phyloP scores from a whole-genome alignment of 305 asterid genomes.

The Rubia peregrina region DNA sequence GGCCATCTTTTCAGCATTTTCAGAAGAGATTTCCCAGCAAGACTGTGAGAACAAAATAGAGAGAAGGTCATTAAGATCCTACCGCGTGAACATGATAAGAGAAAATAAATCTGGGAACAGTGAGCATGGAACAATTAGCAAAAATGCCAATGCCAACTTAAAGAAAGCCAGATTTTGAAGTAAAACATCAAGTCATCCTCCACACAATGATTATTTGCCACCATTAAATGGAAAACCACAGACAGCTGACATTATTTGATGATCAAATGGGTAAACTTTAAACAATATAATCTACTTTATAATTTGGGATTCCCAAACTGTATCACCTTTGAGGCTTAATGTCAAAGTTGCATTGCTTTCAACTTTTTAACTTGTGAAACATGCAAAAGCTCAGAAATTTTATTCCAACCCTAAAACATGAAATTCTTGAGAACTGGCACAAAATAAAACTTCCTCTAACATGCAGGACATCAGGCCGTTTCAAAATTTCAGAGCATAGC shows the following conservation, averaged over 20 bases:
- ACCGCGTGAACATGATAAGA: conserved; percentile 9
- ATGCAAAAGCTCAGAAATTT: neutral
- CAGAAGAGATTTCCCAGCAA: conserved; percentile 73
- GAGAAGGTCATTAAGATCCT: conserved; percentile 15
- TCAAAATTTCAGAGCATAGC: conserved; percentile 5
- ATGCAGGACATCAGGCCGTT: neutral
- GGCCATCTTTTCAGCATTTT: conserved; percentile 99
- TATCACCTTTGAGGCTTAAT: neutral
- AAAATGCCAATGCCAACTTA: neutral
- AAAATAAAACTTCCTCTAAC: neutral
- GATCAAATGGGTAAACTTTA: neutral
- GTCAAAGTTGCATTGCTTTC: conserved; percentile 2
- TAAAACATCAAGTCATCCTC: neutral
- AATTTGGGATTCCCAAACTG: too few relatives aligned
- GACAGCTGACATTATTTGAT: neutral
- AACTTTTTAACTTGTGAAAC: neutral
- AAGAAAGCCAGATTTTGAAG: neutral
- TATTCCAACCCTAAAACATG: neutral
- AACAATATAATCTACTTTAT: too few relatives aligned
- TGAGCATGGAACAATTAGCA: neutral
- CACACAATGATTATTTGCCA: neutral
- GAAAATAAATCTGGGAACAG: neutral
- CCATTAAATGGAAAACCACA: neutral
- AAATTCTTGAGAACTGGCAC: conserved; percentile 2
- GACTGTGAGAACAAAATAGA: conserved; percentile 37